A percentile compares a stretch with the other conserved stretches of the same genome.
Evolutionary conservation across 768 basidiomycete genomes (phyloP).

Genomic region (Russula abietina): DNA sequence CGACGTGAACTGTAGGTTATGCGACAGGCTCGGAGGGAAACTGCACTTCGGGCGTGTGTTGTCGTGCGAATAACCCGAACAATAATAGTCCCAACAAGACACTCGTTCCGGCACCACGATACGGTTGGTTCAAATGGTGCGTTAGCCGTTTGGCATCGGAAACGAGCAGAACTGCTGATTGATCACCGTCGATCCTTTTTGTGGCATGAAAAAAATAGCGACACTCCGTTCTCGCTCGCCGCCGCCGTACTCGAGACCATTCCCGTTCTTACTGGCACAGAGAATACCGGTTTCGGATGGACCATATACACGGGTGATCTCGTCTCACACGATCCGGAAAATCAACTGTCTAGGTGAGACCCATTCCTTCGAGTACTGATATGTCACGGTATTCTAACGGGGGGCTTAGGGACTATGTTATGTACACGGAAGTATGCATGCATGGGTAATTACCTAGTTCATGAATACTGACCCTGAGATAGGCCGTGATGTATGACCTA

Average conservation of each 20-base stretch:
- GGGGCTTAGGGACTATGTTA: conserved; percentile 44
- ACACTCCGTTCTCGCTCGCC: conserved; percentile 57
- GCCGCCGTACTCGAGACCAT: conserved; percentile 60
- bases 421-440: conserved; percentile 54
- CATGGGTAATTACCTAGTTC: neutral
- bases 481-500: conserved; percentile 63
- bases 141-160: neutral
- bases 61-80: conserved; percentile 51
- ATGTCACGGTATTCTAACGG: neutral
- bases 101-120: conserved; percentile 59
- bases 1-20: conserved; percentile 41
- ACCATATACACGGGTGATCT: conserved; percentile 70
- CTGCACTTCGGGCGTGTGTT: conserved; percentile 63
- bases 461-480: conserved; percentile 6
- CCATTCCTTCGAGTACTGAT: neutral
- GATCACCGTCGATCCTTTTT: neutral
- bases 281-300: conserved; percentile 56
- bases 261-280: conserved; percentile 56
- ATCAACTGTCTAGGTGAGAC: conserved; percentile 54
- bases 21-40: conserved; percentile 66
- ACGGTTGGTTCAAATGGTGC: conserved; percentile 57
- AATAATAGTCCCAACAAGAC: conserved; percentile 43
- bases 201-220: conserved; percentile 34
- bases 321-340: conserved; percentile 63
- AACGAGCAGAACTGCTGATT: neutral